phyloP scores from a whole-genome alignment of 257 asterid genomes.

The Nicotiana paniculata region DNA sequence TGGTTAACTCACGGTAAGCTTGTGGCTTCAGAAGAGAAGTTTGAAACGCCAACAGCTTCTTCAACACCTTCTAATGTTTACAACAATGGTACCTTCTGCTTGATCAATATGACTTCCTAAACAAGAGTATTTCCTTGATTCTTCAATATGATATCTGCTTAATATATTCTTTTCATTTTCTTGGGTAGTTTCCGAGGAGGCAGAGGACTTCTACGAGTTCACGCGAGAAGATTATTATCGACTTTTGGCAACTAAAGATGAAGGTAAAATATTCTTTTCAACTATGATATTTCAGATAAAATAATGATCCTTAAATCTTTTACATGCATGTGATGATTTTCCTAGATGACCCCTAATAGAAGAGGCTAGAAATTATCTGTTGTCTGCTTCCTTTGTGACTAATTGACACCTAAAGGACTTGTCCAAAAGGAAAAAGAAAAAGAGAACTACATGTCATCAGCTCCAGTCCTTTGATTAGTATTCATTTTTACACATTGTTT shows the following conservation, averaged over 20 bases:
- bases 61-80: conserved; percentile 25
- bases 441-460: too few species aligned
- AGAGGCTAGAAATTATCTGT: too few species aligned
- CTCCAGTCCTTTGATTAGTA: too few species aligned
- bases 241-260: conserved; percentile 53
- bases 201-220: conserved; percentile 54
- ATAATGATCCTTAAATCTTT: too few species aligned
- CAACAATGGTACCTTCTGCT: conserved; percentile 1
- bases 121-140: too few species aligned
- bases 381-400: too few species aligned
- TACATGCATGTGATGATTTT: too few species aligned
- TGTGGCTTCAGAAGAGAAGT: conserved; percentile 70
- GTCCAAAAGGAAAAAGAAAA: too few species aligned
- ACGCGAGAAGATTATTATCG: conserved; percentile 77
- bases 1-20: conserved; percentile 43
- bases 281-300: neutral
- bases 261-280: conserved; percentile 41
- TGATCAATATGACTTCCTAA: neutral
- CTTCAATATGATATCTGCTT: neutral
- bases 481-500: too few species aligned
- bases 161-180: neutral
- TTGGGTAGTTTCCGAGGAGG: conserved; percentile 42
- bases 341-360: too few species aligned
- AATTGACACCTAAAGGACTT: too few species aligned
- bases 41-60: conserved; percentile 57